Base-by-base conservation (phyloP, 1,139 yeast species). In the Zygotorulaspora mrakii region DNA sequence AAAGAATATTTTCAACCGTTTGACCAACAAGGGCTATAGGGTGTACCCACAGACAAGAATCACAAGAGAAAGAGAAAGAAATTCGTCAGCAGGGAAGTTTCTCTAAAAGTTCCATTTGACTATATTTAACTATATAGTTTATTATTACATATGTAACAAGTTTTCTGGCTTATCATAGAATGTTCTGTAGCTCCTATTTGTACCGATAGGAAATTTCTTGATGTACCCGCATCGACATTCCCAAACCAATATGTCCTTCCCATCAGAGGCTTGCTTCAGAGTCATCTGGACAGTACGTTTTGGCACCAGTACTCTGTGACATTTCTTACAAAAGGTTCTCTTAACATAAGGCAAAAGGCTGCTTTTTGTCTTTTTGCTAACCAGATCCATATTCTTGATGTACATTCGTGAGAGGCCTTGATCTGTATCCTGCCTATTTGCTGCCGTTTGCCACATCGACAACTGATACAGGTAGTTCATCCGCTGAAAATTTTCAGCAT, bases 1-100 rank as follows among this genome's bases (percentile, higher is more conserved):
- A 41, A 82, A 78, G 67, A 94, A 94, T 9, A 29, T 42, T 14
- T 47, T 47, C 31, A 37, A 43, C 30, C 45, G 39, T 16, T 23
- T 29, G 70, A 73, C 52, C 83, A 83, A 42, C 31, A 33, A 16
- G 2, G 59, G 57, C 11, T 56, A 48, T 47, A 48, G 47, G 30
- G 40, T 56, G 5, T 56, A 45, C 40, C 61, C 61, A 4, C 55
- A 53, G 31, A 38, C 49, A 16, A 43, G 55, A 34, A 35, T 24
- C 34, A 10, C 30, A 17, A 18, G 11, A 33, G 41, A 17, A 16
- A 17, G 31, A 16, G 25, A 21, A n/a, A 4, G 13, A 12, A 20
- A 18, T 16, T 6, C 14, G 16, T 22, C 28, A 17, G 13, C 27
- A 10, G 14, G n/a, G 11, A 24, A 32, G 24, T 42, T 42, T 31